A percentile compares a stretch with the other conserved stretches of the same genome.
Conservation (phyloP, 306 rosid species). For the Leucaena leucocephala region DNA sequence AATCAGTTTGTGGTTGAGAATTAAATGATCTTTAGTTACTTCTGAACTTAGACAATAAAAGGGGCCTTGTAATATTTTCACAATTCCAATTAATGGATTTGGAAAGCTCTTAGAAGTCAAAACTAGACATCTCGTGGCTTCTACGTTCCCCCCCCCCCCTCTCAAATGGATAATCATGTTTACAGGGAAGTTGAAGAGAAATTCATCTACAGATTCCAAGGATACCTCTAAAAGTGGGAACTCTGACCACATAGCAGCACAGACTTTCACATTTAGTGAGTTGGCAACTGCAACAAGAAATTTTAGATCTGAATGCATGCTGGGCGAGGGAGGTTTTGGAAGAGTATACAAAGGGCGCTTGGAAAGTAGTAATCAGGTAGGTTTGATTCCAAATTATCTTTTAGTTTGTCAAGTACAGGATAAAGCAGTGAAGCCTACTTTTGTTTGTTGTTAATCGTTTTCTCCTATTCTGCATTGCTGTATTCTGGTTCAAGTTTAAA, state of each 20-base stretch:
- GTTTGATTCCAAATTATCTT: conserved; percentile 23
- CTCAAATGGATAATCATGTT: conserved; percentile 26
- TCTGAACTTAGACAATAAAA: conserved; percentile 7
- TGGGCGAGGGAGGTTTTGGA: conserved; percentile 97
- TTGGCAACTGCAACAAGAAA: conserved; percentile 89
- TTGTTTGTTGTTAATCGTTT: conserved; percentile 7
- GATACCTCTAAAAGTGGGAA: conserved; percentile 63
- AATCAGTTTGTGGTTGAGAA: conserved; percentile 18
- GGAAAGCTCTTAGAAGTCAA: conserved; percentile 20
- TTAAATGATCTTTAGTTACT: conserved; percentile 20
- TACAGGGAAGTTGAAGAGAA: conserved; percentile 59
- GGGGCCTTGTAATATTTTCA: background rate
- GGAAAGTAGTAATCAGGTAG: conserved; percentile 74
- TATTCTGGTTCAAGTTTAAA: conserved; percentile 7
- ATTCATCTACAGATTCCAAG: conserved; percentile 55
- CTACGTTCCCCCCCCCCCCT: conserved; percentile 22
- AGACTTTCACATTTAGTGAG: conserved; percentile 85
- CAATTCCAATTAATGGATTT: conserved; percentile 3
- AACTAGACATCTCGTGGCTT: conserved; percentile 16
- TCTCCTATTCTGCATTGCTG: conserved; percentile 21
- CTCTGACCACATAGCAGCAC: conserved; percentile 80
- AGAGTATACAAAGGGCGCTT: conserved; percentile 87
- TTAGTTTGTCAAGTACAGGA: conserved; percentile 16
- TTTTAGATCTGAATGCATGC: conserved; percentile 73
- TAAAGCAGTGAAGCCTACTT: conserved; percentile 19